Conservation (phyloP, 2,329 filamentous ascomycete species). For the Venturiaceae sp. region DNA sequence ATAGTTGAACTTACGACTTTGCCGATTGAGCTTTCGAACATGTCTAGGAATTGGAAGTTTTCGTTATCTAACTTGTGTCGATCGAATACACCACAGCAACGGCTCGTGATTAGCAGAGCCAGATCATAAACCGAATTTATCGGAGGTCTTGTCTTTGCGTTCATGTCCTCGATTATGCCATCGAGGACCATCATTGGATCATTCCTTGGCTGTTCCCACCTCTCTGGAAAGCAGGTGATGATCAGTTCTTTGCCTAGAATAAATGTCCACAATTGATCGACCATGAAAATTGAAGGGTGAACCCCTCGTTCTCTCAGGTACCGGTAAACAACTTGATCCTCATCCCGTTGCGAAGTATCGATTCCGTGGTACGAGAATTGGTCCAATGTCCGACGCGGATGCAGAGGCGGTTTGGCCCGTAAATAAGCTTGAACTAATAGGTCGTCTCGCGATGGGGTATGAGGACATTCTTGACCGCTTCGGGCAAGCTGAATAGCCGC, state of each 20-base stretch:
- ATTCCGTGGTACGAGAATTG: conserved; percentile 59
- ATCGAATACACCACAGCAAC: conserved; percentile 53
- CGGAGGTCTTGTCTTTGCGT: conserved; percentile 51
- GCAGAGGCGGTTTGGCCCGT: conserved; percentile 36
- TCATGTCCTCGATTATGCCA: conserved; percentile 54
- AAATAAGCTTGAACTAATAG: conserved; percentile 41
- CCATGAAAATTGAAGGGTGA: conserved; percentile 56
- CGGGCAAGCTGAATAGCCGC: conserved; percentile 35
- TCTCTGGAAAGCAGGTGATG: conserved; percentile 48
- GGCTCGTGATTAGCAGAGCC: conserved; percentile 49
- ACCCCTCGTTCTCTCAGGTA: conserved; percentile 35
- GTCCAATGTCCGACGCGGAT: conserved; percentile 53
- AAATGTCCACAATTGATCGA: conserved; percentile 61
- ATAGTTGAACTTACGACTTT: conserved; percentile 14
- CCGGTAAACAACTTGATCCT: conserved; percentile 55
- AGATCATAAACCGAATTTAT: conserved; percentile 54
- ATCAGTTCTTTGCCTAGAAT: conserved; percentile 47
- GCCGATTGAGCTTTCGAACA: conserved; percentile 57
- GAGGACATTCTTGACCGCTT: conserved; percentile 11
- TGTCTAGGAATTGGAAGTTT: conserved; percentile 55
- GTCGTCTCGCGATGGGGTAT: conserved; percentile 26
- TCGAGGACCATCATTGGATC: conserved; percentile 55
- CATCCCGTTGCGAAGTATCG: conserved; percentile 49
- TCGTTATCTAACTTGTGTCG: conserved; percentile 48
- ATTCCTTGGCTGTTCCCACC: conserved; percentile 51